A percentile compares a stretch with the other conserved stretches of the same genome.
phyloP scores from a whole-genome alignment of 2,329 filamentous ascomycete species.

The Claviceps capensis region DNA sequence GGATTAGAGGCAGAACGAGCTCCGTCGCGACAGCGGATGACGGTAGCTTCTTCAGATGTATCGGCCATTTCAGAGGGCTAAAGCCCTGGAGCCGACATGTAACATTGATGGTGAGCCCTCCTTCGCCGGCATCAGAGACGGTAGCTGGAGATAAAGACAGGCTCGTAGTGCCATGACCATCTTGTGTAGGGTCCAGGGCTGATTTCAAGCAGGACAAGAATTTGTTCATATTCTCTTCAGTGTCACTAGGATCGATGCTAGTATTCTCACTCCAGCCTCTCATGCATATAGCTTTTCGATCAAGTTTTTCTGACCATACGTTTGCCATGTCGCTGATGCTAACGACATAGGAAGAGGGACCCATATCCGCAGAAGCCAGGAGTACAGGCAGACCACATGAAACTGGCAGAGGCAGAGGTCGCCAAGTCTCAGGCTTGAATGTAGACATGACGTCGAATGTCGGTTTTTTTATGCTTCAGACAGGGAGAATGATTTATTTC shows the following conservation, averaged over 20 bases:
- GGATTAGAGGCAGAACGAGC: slow-evolving; percentile 38
- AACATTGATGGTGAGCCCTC: slow-evolving; percentile 37
- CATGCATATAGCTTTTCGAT: slow-evolving; percentile 45
- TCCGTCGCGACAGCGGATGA: slow-evolving; percentile 29
- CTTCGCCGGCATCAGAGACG: slow-evolving; percentile 20
- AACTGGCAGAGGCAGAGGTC: slow-evolving; percentile 18
- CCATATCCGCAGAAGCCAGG: slow-evolving; percentile 46
- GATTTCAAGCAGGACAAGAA: slow-evolving; percentile 50
- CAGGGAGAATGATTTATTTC: neutral
- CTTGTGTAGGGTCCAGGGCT: slow-evolving; percentile 33
- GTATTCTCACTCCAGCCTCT: slow-evolving; percentile 50
- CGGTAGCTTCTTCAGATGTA: slow-evolving; percentile 37
- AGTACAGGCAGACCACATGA: slow-evolving; percentile 41
- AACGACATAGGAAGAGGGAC: slow-evolving; percentile 44
- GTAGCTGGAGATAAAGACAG: slow-evolving; percentile 27
- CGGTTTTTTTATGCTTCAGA: neutral
- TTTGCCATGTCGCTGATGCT: slow-evolving; percentile 58
- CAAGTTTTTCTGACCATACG: slow-evolving; percentile 57
- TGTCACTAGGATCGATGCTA: slow-evolving; percentile 60
- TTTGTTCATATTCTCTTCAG: slow-evolving; percentile 50
- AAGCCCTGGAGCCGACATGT: slow-evolving; percentile 52
- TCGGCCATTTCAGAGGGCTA: slow-evolving; percentile 49
- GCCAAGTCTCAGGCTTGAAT: slow-evolving; percentile 23
- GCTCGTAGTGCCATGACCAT: slow-evolving; percentile 29
- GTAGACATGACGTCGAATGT: slow-evolving; percentile 14